Conservation (phyloP, 768 basidiomycete genomes). For the Cystofilobasidium bisporidii region DNA sequence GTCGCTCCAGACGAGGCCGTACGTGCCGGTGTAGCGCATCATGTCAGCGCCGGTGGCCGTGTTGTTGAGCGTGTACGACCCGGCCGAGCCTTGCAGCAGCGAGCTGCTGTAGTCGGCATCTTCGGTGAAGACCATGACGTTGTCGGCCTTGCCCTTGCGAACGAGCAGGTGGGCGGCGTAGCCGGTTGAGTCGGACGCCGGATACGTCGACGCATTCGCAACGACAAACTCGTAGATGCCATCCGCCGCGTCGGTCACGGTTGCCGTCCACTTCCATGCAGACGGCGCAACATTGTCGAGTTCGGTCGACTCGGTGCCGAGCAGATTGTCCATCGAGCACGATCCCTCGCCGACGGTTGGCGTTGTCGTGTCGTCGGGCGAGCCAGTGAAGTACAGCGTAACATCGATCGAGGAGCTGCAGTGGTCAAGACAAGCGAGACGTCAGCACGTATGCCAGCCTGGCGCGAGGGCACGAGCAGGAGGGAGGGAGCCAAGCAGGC, state of each 20-base stretch:
- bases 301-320: conserved; percentile 1
- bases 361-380: conserved; percentile 50
- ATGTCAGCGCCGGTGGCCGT: conserved; percentile 73
- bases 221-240: conserved; percentile 70
- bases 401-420: conserved; percentile 54
- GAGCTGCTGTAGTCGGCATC: conserved; percentile 58
- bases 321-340: neutral
- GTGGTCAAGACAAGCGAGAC: neutral
- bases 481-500: neutral
- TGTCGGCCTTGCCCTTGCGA: conserved; percentile 63
- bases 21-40: conserved; percentile 79
- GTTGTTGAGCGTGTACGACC: conserved; percentile 39
- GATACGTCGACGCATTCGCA: conserved; percentile 48
- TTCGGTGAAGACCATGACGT: conserved; percentile 73
- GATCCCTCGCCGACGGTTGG: conserved; percentile 38
- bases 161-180: conserved; percentile 68
- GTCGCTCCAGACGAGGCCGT: conserved; percentile 68
- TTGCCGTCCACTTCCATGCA: conserved; percentile 64
- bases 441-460: neutral
- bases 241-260: conserved; percentile 63
- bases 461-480: neutral
- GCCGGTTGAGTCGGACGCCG: conserved; percentile 44
- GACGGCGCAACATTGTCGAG: conserved; percentile 53
- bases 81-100: conserved; percentile 35
- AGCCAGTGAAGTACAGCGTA: conserved; percentile 60